A percentile compares a stretch with the other conserved stretches of the same genome.
These are phyloP conservation scores for Sequoiadendron giganteum DNA, from an alignment of 75 land plant species.

Conservation along the genomic window DNA sequence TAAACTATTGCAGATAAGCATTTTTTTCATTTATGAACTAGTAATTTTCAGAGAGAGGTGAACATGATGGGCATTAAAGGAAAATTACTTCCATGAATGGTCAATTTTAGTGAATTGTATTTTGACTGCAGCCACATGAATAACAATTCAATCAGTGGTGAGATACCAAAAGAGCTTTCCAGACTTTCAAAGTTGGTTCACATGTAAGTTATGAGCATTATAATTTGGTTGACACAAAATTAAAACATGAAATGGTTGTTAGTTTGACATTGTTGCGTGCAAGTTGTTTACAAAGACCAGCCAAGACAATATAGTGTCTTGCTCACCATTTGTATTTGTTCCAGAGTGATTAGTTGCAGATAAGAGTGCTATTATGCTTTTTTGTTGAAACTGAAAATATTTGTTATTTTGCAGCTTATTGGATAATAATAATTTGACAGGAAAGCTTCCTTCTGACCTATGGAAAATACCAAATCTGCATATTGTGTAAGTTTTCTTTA, in stretches of 20 bases:
- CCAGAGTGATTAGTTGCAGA: not conserved
- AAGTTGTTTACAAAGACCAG: not conserved
- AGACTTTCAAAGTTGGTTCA: slow-evolving; percentile 47
- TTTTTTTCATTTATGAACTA: not conserved
- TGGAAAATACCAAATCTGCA: slow-evolving; percentile 39
- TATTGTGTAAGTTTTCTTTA: slow-evolving; percentile 60
- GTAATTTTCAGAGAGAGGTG: not conserved
- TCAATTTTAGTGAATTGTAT: not conserved
- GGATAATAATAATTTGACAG: slow-evolving; percentile 83
- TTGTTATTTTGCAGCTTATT: slow-evolving; percentile 51
- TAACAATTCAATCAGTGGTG: slow-evolving; percentile 57
- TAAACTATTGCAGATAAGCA: not conserved
- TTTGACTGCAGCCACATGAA: slow-evolving; percentile 53
- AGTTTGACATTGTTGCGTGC: not conserved
- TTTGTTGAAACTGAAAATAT: not conserved
- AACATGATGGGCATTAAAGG: not conserved
- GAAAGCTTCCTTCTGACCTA: slow-evolving; percentile 66
- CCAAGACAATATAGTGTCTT: not conserved
- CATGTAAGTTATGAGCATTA: slow-evolving; percentile 35
- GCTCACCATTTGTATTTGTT: not conserved
- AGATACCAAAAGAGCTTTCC: slow-evolving; percentile 53
- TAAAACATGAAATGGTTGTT: not conserved
- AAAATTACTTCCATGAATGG: not conserved
- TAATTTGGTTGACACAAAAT: not conserved
- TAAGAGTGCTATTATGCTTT: not conserved